Conservation (phyloP, 2,329 filamentous ascomycete species). For the Scytalidium lignicola region DNA sequence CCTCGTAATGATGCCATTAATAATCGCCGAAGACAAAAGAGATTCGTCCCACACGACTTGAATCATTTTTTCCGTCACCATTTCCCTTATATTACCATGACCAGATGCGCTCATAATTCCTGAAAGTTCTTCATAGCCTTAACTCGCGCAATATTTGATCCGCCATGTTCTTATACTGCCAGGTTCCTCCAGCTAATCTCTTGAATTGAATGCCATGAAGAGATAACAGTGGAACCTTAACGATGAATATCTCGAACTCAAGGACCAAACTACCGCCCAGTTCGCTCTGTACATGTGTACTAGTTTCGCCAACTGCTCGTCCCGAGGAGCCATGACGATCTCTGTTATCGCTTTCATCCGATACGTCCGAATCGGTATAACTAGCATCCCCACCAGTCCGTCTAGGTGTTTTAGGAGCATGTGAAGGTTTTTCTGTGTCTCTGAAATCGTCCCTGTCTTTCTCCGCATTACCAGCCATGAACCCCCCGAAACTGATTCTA, state of each 20-base stretch:
- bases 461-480: conserved; percentile 47
- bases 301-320: conserved; percentile 75
- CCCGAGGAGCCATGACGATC: conserved; percentile 48
- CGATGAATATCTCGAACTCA: conserved; percentile 93
- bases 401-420: conserved; percentile 40
- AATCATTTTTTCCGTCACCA: neutral
- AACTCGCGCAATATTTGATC: conserved; percentile 89
- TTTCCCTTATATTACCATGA: neutral
- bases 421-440: conserved; percentile 50
- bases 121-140: conserved; percentile 50
- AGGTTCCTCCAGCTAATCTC: conserved; percentile 89
- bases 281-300: conserved; percentile 86
- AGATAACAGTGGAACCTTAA: conserved; percentile 90
- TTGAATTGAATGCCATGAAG: conserved; percentile 98
- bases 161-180: conserved; percentile 98
- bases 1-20: neutral
- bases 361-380: conserved; percentile 83
- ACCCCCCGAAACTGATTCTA: conserved; percentile 78
- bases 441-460: conserved; percentile 68
- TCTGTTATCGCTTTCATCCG: conserved; percentile 65
- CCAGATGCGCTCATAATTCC: neutral
- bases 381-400: conserved; percentile 57
- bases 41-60: conserved; percentile 9
- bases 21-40: conserved; percentile 2
- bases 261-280: conserved; percentile 78